These are phyloP conservation scores for Forsythia viridissima DNA, from an alignment of 257 asterid genomes.

Conservation along the genomic window DNA sequence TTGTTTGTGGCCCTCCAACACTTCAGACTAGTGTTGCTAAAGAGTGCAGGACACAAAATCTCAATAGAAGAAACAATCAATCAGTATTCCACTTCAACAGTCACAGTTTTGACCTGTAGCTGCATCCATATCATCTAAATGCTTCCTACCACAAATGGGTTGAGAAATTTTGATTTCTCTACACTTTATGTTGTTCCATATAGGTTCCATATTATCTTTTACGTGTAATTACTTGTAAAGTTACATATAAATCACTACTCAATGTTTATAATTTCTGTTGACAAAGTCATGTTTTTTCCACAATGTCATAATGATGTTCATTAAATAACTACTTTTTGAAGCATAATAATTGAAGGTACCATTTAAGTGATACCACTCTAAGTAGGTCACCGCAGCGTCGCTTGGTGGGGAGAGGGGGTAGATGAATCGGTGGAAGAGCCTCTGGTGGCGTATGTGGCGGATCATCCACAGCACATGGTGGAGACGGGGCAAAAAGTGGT, in stretches of 20 bases:
- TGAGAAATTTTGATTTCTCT: neutral
- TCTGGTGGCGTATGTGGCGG: too few relatives aligned
- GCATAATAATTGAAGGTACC: neutral
- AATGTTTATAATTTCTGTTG: neutral
- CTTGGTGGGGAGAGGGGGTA: too few relatives aligned
- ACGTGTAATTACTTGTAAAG: neutral
- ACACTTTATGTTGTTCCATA: neutral
- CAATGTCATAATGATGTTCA: neutral
- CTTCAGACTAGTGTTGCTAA: slow-evolving; percentile 72
- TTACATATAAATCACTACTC: too few relatives aligned
- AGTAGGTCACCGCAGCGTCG: too few relatives aligned
- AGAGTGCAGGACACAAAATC: slow-evolving; percentile 62
- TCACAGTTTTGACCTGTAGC: slow-evolving; percentile 86
- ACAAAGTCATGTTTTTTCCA: neutral
- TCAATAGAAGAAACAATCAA: slow-evolving; percentile 37
- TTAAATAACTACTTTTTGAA: neutral
- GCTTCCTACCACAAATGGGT: neutral
- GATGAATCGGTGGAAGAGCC: too few relatives aligned
- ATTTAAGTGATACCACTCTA: too few relatives aligned
- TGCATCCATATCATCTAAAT: neutral
- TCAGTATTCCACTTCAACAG: slow-evolving; percentile 84
- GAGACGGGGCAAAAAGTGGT: too few relatives aligned
- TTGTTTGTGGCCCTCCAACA: slow-evolving; percentile 77
- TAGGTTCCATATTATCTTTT: neutral
- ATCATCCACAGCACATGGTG: too few relatives aligned